Conservation (phyloP, 1,284 basidiomycete genomes). For the Limonomyces culmigenus region DNA sequence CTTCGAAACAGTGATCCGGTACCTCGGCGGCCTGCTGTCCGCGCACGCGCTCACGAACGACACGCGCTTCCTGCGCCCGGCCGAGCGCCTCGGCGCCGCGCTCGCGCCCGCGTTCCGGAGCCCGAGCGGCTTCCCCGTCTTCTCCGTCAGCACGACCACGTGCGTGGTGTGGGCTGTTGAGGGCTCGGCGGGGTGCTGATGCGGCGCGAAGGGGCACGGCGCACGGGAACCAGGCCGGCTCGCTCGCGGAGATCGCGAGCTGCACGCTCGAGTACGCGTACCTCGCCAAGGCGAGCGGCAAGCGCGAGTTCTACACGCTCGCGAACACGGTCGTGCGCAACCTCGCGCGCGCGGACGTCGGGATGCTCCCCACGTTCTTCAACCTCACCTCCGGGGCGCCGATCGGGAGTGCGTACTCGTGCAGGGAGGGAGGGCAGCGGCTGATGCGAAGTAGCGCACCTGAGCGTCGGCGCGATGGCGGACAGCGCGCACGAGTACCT, state of each 20-base stretch:
- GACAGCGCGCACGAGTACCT: conserved; percentile 67
- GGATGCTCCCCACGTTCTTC: conserved; percentile 41
- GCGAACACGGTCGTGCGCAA: conserved; percentile 19
- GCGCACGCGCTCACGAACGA: conserved; percentile 54
- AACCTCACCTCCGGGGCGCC: conserved; percentile 24
- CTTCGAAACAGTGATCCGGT: conserved; percentile 65
- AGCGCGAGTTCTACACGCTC: conserved; percentile 28
- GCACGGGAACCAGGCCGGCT: background rate
- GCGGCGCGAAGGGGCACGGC: background rate
- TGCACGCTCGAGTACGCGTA: conserved; percentile 51
- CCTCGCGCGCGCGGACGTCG: conserved; percentile 23
- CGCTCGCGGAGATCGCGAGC: conserved; percentile 27
- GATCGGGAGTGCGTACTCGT: conserved; percentile 16
- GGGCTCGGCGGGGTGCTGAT: background rate
- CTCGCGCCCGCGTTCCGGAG: conserved; percentile 37
- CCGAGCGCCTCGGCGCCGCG: conserved; percentile 29
- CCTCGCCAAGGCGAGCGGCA: conserved; percentile 42
- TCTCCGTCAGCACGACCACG: conserved; percentile 24
- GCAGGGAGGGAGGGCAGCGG: background rate
- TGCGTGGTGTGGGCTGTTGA: conserved; percentile 9
- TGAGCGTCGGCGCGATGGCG: conserved; percentile 45
- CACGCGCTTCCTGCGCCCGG: conserved; percentile 26
- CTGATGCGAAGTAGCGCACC: background rate
- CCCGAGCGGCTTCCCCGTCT: conserved; percentile 29
- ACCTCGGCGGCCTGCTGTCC: conserved; percentile 55